Evolutionary conservation across 371 early-diverging fungal genomes (phyloP).

Genomic region (Rhizopus delemar): DNA sequence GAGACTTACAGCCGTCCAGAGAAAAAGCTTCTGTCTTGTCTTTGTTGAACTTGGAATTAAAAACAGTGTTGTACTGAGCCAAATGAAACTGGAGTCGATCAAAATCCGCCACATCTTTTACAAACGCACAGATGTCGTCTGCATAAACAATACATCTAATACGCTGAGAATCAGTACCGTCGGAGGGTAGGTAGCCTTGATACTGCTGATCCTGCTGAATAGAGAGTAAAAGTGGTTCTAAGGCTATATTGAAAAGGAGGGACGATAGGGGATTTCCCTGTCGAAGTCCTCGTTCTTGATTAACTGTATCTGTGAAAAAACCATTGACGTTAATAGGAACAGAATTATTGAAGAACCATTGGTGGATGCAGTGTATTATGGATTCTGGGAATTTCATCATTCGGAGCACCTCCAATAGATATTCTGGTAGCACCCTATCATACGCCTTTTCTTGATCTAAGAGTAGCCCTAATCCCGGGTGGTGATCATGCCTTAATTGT

Average conservation of each 20-base stretch:
- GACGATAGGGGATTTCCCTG: slow-evolving; percentile 17
- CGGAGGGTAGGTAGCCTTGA: not conserved
- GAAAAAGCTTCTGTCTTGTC: slow-evolving; percentile 7
- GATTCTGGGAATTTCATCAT: slow-evolving; percentile 10
- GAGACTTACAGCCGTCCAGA: not conserved
- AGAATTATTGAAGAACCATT: slow-evolving; percentile 4
- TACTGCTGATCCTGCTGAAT: too few relatives aligned
- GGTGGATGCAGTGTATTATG: slow-evolving; percentile 4
- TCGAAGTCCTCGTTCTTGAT: slow-evolving; percentile 14
- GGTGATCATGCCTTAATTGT: not conserved
- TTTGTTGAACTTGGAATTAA: slow-evolving; percentile 2
- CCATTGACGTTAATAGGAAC: slow-evolving; percentile 16
- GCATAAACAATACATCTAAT: slow-evolving; percentile 2
- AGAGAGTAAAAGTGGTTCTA: slow-evolving; percentile 12
- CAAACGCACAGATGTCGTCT: slow-evolving; percentile 5
- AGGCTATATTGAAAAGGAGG: slow-evolving; percentile 19
- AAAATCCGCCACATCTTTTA: not conserved
- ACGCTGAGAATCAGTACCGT: not conserved
- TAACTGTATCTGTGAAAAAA: not conserved
- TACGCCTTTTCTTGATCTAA: slow-evolving; percentile 30
- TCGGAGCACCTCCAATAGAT: slow-evolving; percentile 5
- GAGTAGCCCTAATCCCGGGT: slow-evolving; percentile 10
- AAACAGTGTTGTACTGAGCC: not conserved
- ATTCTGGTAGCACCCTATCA: slow-evolving; percentile 23
- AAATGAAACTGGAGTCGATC: not conserved